These are phyloP conservation scores for Coemansia sp. DNA, from an alignment of 192 early-diverging fungal species.

Conservation along the genomic window DNA sequence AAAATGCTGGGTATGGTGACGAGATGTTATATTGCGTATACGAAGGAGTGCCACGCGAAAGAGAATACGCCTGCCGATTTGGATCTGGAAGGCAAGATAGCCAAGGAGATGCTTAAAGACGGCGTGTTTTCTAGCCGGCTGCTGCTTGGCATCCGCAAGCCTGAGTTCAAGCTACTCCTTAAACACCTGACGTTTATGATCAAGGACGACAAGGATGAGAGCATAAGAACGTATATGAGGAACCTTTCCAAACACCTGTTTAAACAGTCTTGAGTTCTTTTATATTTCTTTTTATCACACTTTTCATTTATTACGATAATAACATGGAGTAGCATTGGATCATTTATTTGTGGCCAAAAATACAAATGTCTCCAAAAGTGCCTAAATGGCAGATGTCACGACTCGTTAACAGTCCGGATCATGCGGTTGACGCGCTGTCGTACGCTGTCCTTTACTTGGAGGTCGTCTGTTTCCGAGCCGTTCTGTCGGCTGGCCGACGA, in stretches of 20 bases:
- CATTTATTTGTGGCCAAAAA: not conserved
- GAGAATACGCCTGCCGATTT: not conserved
- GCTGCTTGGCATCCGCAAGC: not conserved
- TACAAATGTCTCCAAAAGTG: too few species aligned
- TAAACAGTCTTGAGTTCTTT: not conserved
- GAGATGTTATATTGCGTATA: not conserved
- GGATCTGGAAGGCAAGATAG: not conserved
- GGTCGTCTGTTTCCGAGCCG: slow-evolving; percentile 27
- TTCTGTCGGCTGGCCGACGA: slow-evolving; percentile 8
- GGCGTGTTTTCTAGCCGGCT: not conserved
- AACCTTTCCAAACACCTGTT: not conserved
- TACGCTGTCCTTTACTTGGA: slow-evolving; percentile 55
- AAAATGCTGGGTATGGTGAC: not conserved
- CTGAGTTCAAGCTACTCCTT: not conserved
- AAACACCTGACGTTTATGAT: not conserved
- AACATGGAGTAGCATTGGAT: too few species aligned
- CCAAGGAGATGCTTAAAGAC: not conserved
- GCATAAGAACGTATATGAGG: not conserved
- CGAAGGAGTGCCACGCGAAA: not conserved
- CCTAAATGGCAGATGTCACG: slow-evolving; percentile 2
- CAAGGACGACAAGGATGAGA: not conserved
- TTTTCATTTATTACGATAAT: not conserved
- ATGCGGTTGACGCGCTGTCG: slow-evolving; percentile 53
- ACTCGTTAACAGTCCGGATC: slow-evolving; percentile 52
- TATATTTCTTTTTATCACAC: too few species aligned